A percentile compares a stretch with the other conserved stretches of the same genome.
Evolutionary conservation across 2,329 filamentous ascomycete species (phyloP).

Genomic region (Ophiostoma fasciatum): DNA sequence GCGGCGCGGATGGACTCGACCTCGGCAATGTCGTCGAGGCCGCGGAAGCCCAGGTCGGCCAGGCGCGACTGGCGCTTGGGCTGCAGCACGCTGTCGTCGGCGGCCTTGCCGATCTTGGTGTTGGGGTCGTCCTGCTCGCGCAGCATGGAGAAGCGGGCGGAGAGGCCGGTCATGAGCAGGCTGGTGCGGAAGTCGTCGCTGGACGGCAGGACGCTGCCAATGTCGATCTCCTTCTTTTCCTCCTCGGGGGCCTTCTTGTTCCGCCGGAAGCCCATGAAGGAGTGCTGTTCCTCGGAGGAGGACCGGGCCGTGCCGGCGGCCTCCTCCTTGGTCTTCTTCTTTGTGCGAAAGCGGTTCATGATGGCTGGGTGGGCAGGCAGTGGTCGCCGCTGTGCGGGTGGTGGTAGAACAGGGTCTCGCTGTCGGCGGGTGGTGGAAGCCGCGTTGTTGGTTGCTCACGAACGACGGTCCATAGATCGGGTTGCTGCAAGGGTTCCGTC

Average conservation of each 20-base stretch:
- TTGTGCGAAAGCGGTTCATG: slow-evolving; percentile 68
- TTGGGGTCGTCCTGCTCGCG: slow-evolving; percentile 85
- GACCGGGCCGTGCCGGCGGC: slow-evolving; percentile 21
- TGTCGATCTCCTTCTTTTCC: slow-evolving; percentile 53
- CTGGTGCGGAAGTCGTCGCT: slow-evolving; percentile 89
- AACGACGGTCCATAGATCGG: too few relatives aligned
- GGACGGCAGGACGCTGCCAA: slow-evolving; percentile 60
- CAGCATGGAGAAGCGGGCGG: slow-evolving; percentile 91
- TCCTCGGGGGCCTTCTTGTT: slow-evolving; percentile 38
- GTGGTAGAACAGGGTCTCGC: too few relatives aligned
- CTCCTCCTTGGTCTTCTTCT: slow-evolving; percentile 54
- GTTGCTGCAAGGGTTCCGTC: too few relatives aligned
- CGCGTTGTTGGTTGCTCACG: too few relatives aligned
- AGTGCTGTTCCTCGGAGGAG: slow-evolving; percentile 39
- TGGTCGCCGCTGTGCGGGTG: too few relatives aligned
- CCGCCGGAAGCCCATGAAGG: slow-evolving; percentile 33
- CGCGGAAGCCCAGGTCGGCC: slow-evolving; percentile 49
- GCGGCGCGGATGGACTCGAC: slow-evolving; percentile 63
- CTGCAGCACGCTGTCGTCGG: slow-evolving; percentile 82
- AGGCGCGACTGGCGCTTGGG: slow-evolving; percentile 69
- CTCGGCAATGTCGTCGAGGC: slow-evolving; percentile 75
- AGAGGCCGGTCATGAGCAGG: slow-evolving; percentile 87
- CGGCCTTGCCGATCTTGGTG: slow-evolving; percentile 82
- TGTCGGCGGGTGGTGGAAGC: too few relatives aligned
- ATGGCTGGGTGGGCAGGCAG: slow-evolving; percentile 8